Evolutionary conservation across 306 rosid genomes (phyloP), one percentile per base, ranked within the genome.

Genomic region (Trichosanthes cucumerina): DNA sequence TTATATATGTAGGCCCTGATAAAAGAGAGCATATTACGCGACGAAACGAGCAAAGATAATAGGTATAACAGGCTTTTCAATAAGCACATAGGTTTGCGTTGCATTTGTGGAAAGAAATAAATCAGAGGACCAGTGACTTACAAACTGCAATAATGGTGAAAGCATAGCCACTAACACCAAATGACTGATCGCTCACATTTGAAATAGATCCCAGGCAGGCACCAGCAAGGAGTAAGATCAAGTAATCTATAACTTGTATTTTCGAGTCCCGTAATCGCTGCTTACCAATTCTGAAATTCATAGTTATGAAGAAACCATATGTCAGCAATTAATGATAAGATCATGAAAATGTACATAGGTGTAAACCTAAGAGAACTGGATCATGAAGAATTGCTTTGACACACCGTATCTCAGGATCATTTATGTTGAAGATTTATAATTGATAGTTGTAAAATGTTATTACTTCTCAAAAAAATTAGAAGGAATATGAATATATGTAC

Each of bases 191-290:
- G 72, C 86, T 86, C 24, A 82, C 49, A 76, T 88, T 87, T 14
- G 96, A 79, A 77, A 92, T 87, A 23, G 91, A 86, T 86, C 99
- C 99, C 86, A 92, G 88, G 90, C 98, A 91, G 65, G 97, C 99
- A 82, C 98, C 99, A 34, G 97, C 99, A 53, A 95, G 97, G 62
- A 95, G 87, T 79, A 95, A 84, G 83, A 92, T 95, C 78, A 95
- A 83, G 83, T 95, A 95, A 87, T 95, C 98, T 57, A 92, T 89
- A 54, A 95, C 92, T 81, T 91, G 93, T 47, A 87, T 88, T 81
- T 86, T 88, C 66, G 98, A 91, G 86, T 95, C 99, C 83, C 98
- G 85, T 36, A 91, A 86, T 79, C 97, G 86, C 85, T 95, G 98
- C 91, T 92, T 95, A 80, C 89, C 90, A 78, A 76, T 89, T 85